Conservation (phyloP, 768 basidiomycete species). For the Mycena amicta region DNA sequence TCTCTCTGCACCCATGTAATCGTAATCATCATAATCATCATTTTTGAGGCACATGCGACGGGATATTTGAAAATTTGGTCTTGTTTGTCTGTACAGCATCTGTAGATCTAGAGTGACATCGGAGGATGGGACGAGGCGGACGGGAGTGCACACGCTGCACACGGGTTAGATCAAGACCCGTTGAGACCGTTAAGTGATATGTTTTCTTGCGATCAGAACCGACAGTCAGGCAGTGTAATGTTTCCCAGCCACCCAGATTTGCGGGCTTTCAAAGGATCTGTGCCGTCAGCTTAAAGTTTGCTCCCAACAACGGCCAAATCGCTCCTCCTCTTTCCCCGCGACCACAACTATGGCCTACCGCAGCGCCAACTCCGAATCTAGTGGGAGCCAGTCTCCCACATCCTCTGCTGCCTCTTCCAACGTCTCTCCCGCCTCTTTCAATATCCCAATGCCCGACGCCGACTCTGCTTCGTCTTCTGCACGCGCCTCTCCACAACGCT, state of each 20-base stretch:
- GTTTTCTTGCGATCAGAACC: background rate
- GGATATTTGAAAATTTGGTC: no score
- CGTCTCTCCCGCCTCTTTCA: constrained; percentile 49
- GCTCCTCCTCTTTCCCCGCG: no score
- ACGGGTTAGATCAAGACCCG: constrained; percentile 15
- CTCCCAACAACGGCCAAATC: no score
- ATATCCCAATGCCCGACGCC: constrained; percentile 37
- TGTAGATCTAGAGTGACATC: constrained; percentile 7
- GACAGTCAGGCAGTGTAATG: no score
- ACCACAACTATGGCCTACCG: constrained; percentile 50
- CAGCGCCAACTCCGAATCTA: constrained; percentile 50
- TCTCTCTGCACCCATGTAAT: background rate
- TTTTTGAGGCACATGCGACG: background rate
- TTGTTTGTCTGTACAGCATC: background rate
- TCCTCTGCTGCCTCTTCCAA: constrained; percentile 45
- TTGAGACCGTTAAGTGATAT: background rate
- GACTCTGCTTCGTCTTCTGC: no score
- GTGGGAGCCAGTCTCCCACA: constrained; percentile 51
- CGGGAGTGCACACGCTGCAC: constrained; percentile 7
- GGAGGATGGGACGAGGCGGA: constrained; percentile 13
- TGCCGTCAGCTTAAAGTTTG: no score
- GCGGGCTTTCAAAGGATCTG: no score
- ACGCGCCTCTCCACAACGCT: constrained; percentile 51
- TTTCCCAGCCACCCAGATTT: no score
- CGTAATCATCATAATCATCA: constrained; percentile 4